Conservation (phyloP, 2,329 filamentous ascomycete species). For the Xylaria sp. region DNA sequence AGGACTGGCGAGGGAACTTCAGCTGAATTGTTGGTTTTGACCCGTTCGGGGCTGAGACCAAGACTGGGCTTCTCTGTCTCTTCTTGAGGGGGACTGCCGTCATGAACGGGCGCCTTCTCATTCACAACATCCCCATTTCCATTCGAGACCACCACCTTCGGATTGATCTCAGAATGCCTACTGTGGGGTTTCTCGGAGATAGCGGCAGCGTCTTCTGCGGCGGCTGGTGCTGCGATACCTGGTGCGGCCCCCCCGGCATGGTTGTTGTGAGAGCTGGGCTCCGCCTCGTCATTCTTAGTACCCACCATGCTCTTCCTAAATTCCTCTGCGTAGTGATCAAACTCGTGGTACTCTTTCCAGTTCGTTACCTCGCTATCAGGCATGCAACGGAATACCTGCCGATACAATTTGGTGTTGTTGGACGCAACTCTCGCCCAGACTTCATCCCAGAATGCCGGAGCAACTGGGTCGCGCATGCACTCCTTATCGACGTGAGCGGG, state of each 20-base stretch:
- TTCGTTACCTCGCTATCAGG: slow-evolving; percentile 91
- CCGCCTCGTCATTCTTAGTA: slow-evolving; percentile 58
- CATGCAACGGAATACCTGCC: slow-evolving; percentile 94
- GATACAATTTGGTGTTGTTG: slow-evolving; percentile 95
- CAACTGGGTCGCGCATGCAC: slow-evolving; percentile 91
- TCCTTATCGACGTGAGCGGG: slow-evolving; percentile 78
- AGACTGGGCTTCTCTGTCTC: slow-evolving; percentile 19
- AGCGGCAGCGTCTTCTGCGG: slow-evolving; percentile 28
- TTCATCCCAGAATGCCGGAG: slow-evolving; percentile 80
- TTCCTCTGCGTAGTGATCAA: slow-evolving; percentile 72
- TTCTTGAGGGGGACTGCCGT: slow-evolving; percentile 19
- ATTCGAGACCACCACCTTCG: slow-evolving; percentile 22
- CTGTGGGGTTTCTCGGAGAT: slow-evolving; percentile 29
- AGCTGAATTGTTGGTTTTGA: slow-evolving; percentile 19
- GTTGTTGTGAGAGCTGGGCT: slow-evolving; percentile 44
- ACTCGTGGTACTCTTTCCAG: slow-evolving; percentile 92
- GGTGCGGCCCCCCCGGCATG: slow-evolving; percentile 27
- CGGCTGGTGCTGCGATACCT: slow-evolving; percentile 32
- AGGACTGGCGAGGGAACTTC: slow-evolving; percentile 48
- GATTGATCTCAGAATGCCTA: slow-evolving; percentile 21
- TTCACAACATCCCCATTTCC: slow-evolving; percentile 21
- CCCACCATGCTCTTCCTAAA: slow-evolving; percentile 71
- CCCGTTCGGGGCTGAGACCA: slow-evolving; percentile 26
- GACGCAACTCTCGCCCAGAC: slow-evolving; percentile 85
- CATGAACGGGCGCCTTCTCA: slow-evolving; percentile 27